Conservation (phyloP, 23 red algal species). For the Pyropia yezoensis region DNA sequence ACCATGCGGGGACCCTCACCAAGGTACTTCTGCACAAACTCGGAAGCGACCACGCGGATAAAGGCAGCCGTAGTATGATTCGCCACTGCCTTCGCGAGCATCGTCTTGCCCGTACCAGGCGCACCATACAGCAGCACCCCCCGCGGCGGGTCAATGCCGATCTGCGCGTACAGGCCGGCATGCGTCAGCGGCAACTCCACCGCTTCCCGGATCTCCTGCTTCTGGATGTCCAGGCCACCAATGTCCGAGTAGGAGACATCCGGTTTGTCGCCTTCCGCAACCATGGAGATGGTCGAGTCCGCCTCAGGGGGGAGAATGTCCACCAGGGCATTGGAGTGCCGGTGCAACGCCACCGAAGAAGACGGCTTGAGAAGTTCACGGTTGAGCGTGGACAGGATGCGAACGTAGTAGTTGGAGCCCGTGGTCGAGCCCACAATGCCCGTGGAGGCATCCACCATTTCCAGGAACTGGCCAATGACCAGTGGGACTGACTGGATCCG, state of each 20-base stretch:
- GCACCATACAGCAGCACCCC: constrained; percentile 93
- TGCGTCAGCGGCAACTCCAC: constrained; percentile 98
- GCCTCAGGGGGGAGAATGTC: constrained; percentile 95
- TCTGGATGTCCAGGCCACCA: constrained; percentile 97
- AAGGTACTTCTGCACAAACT: constrained; percentile 99
- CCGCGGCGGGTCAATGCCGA: constrained; percentile 97
- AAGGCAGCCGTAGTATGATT: constrained; percentile 96
- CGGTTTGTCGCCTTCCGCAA: constrained; percentile 83
- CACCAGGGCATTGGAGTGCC: constrained; percentile 95
- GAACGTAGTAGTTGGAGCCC: constrained; percentile 93
- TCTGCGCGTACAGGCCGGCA: constrained; percentile 85
- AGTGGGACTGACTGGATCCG: constrained; percentile 98
- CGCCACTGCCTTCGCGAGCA: constrained; percentile 98
- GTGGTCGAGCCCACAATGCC: constrained; percentile 92
- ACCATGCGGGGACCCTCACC: constrained; percentile 99
- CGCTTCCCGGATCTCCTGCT: constrained; percentile 99
- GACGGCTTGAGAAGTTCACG: constrained; percentile 88
- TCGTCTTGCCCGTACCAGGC: constrained; percentile 96
- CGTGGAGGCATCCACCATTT: constrained; percentile 93
- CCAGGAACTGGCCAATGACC: constrained; percentile 94
- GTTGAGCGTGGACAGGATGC: constrained; percentile 88
- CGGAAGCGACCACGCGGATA: constrained; percentile 92
- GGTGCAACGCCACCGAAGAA: constrained; percentile 91
- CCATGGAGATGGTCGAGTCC: constrained; percentile 94
- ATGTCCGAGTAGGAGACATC: constrained; percentile 97